phyloP scores from a whole-genome alignment of 2,329 filamentous ascomycete species.

The Diaporthe aspalathi region DNA sequence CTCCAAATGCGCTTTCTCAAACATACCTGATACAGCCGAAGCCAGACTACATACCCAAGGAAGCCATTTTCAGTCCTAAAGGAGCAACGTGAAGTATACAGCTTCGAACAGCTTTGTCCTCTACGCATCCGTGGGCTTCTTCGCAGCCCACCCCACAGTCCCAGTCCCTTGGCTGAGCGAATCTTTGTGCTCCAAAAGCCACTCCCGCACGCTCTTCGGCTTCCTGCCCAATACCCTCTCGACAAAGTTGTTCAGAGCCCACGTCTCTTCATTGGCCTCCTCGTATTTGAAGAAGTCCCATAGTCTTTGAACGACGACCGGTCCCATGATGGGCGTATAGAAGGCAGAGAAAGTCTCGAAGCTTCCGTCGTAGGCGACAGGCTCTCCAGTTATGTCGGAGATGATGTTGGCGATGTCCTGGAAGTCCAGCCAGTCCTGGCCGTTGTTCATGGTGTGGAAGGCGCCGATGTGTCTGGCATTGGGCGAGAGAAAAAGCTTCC shows the following conservation, averaged over 20 bases:
- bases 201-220: background rate
- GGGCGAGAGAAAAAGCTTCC: background rate
- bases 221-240: constrained; percentile 3
- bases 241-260: background rate
- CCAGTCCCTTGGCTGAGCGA: background rate
- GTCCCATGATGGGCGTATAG: constrained; percentile 1
- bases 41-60: too few species aligned
- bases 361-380: background rate
- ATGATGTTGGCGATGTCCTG: background rate
- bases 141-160: background rate
- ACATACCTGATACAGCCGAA: background rate
- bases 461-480: background rate
- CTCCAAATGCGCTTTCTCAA: background rate
- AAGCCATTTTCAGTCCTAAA: background rate
- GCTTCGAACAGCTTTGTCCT: too few species aligned
- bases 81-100: background rate
- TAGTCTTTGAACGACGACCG: background rate
- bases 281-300: constrained; percentile 5
- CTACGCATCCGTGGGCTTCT: background rate
- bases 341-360: background rate
- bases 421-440: background rate
- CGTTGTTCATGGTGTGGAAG: constrained; percentile 12
- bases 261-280: constrained; percentile 1
- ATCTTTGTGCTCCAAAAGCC: constrained; percentile 2
- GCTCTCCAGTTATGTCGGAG: background rate